phyloP scores from a whole-genome alignment of 2,329 filamentous ascomycete species.

The Fusarium guadeloupense region DNA sequence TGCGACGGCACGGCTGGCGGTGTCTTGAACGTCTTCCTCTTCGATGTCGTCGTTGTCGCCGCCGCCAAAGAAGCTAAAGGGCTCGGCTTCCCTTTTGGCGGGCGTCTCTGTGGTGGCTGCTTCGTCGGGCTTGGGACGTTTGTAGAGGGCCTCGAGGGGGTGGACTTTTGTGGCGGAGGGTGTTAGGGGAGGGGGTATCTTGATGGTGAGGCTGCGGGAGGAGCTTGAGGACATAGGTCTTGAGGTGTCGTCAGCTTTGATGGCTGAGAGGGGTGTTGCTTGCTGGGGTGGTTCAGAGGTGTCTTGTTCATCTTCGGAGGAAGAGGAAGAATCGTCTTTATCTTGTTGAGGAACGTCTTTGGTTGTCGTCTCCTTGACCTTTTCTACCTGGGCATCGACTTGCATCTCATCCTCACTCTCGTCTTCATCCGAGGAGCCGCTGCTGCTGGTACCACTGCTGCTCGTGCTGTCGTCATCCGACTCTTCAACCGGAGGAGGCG shows the following conservation, averaged over 20 bases:
- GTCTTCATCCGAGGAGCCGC: conserved; percentile 50
- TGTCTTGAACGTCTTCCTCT: conserved; percentile 60
- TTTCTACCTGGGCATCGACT: conserved; percentile 1
- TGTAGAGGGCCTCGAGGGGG: conserved; percentile 92
- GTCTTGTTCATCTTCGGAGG: conserved; percentile 12
- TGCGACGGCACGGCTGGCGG: conserved; percentile 49
- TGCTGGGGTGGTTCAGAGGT: conserved; percentile 18
- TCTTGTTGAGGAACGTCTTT: conserved; percentile 24
- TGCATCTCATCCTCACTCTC: conserved; percentile 40
- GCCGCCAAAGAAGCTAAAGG: conserved; percentile 81
- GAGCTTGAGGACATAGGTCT: conserved; percentile 63
- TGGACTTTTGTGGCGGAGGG: conserved; percentile 69
- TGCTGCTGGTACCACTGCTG: conserved; percentile 47
- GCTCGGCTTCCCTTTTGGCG: conserved; percentile 58
- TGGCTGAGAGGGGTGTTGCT: conserved; percentile 36
- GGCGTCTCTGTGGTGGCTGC: conserved; percentile 46
- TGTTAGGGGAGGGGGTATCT: conserved; percentile 59
- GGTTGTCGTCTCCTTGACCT: conserved; percentile 5
- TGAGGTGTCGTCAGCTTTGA: conserved; percentile 46
- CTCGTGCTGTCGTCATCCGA: conserved; percentile 46
- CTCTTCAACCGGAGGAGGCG: conserved; percentile 32
- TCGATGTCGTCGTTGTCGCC: conserved; percentile 58
- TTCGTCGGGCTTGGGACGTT: conserved; percentile 65
- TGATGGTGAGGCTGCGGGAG: conserved; percentile 62
- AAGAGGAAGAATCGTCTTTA: conserved; percentile 16